Evolutionary conservation across 106 monocot species (phyloP).

Genomic region (Cymbidium sinense): DNA sequence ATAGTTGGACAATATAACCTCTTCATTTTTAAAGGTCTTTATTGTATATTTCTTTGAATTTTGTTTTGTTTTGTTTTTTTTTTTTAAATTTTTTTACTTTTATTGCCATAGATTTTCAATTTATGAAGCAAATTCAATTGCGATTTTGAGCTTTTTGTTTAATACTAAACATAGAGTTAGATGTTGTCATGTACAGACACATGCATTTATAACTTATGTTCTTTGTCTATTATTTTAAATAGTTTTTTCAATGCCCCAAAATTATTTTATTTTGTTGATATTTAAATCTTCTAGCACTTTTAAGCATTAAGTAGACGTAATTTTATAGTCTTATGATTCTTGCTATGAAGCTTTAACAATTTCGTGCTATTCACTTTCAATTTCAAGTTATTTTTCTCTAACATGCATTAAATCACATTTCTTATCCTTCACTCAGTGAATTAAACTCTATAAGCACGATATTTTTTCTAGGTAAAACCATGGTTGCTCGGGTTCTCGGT

Average conservation of each 20-base stretch:
- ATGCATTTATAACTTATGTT: not conserved
- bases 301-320: not conserved
- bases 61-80: too few relatives aligned
- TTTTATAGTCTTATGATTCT: not conserved
- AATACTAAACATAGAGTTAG: too few relatives aligned
- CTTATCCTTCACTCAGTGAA: too few relatives aligned
- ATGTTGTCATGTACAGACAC: too few relatives aligned
- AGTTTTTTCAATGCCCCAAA: not conserved
- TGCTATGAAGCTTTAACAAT: not conserved
- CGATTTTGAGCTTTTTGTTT: too few relatives aligned
- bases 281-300: not conserved
- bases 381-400: not conserved
- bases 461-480: slow-evolving; percentile 70
- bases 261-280: not conserved
- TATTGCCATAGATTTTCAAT: too few relatives aligned
- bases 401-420: not conserved
- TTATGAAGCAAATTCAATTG: too few relatives aligned
- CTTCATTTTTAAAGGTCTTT: too few relatives aligned
- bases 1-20: too few relatives aligned
- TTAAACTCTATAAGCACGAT: not conserved
- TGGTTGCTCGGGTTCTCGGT: slow-evolving; percentile 88
- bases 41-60: too few relatives aligned
- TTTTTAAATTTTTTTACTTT: too few relatives aligned
- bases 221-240: not conserved
- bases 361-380: not conserved